A percentile compares a stretch with the other conserved stretches of the same genome.
Conservation (phyloP, 129 eudicot genomes). For the Solidago caesia region DNA sequence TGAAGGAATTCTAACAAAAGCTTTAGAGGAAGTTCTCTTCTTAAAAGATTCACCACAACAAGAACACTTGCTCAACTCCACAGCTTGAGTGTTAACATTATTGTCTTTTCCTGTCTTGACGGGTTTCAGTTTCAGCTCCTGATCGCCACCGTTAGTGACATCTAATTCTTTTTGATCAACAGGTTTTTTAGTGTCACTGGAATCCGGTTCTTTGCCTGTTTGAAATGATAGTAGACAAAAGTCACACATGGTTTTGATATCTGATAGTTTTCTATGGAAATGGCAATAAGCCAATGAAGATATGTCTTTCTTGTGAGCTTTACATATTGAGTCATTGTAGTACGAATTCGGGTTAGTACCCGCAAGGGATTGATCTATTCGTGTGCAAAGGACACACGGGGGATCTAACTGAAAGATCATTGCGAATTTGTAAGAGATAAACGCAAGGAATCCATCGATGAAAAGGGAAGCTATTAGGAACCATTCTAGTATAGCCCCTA, state of each 20-base stretch:
- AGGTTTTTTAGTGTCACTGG: conserved; percentile 32
- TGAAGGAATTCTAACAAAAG: conserved; percentile 34
- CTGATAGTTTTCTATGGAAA: conserved; percentile 61
- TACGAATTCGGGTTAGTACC: conserved; percentile 35
- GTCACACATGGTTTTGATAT: conserved; percentile 76
- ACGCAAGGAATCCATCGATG: conserved; percentile 59
- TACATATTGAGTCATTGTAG: conserved; percentile 70
- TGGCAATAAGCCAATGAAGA: conserved; percentile 86
- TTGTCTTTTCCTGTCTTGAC: conserved; percentile 43
- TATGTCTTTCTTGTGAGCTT: conserved; percentile 74
- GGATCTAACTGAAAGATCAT: conserved; percentile 47
- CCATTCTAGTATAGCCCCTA: conserved; percentile 71
- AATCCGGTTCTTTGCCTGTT: conserved; percentile 52
- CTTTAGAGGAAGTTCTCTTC: conserved; percentile 36
- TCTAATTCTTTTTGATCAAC: conserved; percentile 40
- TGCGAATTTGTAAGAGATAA: conserved; percentile 55
- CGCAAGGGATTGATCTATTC: conserved; percentile 58
- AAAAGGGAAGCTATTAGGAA: conserved; percentile 51
- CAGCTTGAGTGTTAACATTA: not conserved
- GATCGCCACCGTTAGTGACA: conserved; percentile 39
- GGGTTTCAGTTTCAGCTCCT: conserved; percentile 28
- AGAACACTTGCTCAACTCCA: conserved; percentile 43
- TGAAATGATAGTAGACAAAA: conserved; percentile 82
- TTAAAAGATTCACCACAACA: conserved; percentile 80
- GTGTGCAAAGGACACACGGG: conserved; percentile 83